Evolutionary conservation across 768 basidiomycete species (phyloP), one percentile per base, ranked within the genome.

Genomic region (Coprinopsis strossmayeri): DNA sequence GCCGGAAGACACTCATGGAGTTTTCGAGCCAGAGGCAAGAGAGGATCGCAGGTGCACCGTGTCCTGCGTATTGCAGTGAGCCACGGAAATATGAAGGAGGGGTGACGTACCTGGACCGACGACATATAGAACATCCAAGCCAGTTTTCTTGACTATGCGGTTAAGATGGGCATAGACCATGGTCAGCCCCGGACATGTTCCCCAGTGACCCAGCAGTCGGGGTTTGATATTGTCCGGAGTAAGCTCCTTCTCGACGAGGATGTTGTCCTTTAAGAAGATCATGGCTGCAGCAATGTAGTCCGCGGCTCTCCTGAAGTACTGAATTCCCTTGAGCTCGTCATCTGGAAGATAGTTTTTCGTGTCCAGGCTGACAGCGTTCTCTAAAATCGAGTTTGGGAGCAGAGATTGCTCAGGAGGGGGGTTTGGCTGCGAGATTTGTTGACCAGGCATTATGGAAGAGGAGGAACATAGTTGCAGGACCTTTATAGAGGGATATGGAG

Each of bases 31-130:
- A 94, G 5, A 93, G 77, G 55, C 81, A 84, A 9, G 91, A 77
- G n/a, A 96, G 76, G 23, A 94, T 77, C 21, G 80, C 90, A 18
- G 92, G 92, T 3, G 92, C 91, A 28, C 90, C 91, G 57, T 93
- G 89, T 12, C 86, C 86, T 69, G 61, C 23, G 23, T 9, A 11
- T 9, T 25, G 20, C 49, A 43, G 11, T 12, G 28, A 34, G 49
- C 18, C 21, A 32, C n/a, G 46, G 26, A 17, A 34, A 1, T 47
- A 27, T 25, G 15, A 32, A 13, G 9, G 21, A 24, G 11, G 39
- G 40, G 46, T 11, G 60, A 17, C 65, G 24, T 50, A 75, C 82
- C 85, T 46, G 87, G 88, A 2, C 91, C 91, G 3, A 89, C 85
- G 44, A 93, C 81, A 50, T 86, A 87, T 40, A 93, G 73, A 2